Conservation (phyloP, 768 basidiomycete genomes). For the Sarcomyxa edulis region DNA sequence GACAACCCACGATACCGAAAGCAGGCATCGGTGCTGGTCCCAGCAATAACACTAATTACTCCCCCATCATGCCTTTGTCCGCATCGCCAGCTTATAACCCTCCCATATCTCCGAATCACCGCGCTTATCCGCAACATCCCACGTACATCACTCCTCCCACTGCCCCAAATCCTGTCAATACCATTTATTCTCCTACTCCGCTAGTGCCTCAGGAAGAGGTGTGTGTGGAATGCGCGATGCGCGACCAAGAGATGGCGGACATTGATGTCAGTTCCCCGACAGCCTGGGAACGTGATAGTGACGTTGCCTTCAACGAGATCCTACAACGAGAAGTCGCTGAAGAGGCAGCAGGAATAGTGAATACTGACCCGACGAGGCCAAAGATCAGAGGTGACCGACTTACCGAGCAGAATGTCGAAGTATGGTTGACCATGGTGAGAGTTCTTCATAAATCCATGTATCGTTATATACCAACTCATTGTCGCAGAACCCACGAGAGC, state of each 20-base stretch:
- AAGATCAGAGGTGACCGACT: constrained; percentile 62
- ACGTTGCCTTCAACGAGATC: constrained; percentile 75
- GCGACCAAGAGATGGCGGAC: constrained; percentile 97
- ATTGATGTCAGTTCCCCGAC: constrained; percentile 84
- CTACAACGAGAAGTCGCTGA: constrained; percentile 69
- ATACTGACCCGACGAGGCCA: constrained; percentile 53
- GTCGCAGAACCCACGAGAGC: constrained; percentile 83
- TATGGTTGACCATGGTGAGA: constrained; percentile 78
- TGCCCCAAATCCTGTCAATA: constrained; percentile 53
- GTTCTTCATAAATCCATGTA: constrained; percentile 3
- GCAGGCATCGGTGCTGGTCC: constrained; percentile 26
- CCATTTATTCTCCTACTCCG: constrained; percentile 52
- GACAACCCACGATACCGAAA: constrained; percentile 40
- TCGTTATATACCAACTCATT: constrained; percentile 8
- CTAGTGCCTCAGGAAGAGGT: constrained; percentile 73
- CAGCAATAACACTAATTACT: constrained; percentile 24
- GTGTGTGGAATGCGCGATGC: constrained; percentile 97
- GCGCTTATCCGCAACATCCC: constrained; percentile 71
- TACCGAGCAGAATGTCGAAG: constrained; percentile 71
- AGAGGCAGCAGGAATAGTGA: constrained; percentile 43
- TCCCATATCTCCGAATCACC: constrained; percentile 51
- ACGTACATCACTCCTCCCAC: constrained; percentile 60
- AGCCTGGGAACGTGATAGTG: constrained; percentile 90
- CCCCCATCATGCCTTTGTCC: constrained; percentile 53
- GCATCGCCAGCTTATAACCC: constrained; percentile 56